These are phyloP conservation scores for Arthrobotrys sinensis DNA, from an alignment of 2,329 filamentous ascomycete genomes.

Conservation along the genomic window DNA sequence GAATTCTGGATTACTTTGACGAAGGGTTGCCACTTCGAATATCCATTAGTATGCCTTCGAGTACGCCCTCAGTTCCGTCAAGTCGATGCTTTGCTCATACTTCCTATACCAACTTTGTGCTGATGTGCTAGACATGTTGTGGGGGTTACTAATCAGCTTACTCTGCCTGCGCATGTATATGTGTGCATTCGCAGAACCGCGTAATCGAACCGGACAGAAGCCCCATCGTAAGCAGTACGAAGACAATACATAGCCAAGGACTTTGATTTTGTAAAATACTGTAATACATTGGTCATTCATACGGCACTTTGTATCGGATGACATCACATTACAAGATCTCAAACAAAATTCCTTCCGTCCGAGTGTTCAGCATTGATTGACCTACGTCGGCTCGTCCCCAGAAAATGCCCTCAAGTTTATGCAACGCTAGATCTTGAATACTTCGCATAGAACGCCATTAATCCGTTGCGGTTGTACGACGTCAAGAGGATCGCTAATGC, in stretches of 20 bases:
- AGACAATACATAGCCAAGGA: slow-evolving; percentile 18
- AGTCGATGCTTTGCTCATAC: background rate
- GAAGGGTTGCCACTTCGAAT: background rate
- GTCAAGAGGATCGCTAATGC: background rate
- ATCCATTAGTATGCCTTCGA: background rate
- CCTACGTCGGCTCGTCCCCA: background rate
- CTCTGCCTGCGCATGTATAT: slow-evolving; percentile 15
- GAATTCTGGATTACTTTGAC: background rate
- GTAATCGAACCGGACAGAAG: slow-evolving; percentile 6
- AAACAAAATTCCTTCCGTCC: background rate
- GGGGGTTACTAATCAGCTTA: slow-evolving; percentile 29
- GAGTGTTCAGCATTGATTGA: background rate
- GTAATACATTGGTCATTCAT: background rate
- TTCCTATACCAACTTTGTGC: background rate
- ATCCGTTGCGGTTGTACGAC: background rate
- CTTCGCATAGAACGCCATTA: background rate
- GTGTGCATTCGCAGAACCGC: background rate
- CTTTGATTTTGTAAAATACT: background rate
- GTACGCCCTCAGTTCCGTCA: no score
- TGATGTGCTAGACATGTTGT: background rate
- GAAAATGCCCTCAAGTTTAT: slow-evolving; percentile 23
- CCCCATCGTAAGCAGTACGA: slow-evolving; percentile 23
- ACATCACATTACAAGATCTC: background rate
- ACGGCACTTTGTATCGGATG: slow-evolving; percentile 3
- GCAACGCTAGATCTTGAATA: background rate